These are phyloP conservation scores for Pythium volutum DNA, from an alignment of 352 stramenopile genomes.

Conservation along the genomic window DNA sequence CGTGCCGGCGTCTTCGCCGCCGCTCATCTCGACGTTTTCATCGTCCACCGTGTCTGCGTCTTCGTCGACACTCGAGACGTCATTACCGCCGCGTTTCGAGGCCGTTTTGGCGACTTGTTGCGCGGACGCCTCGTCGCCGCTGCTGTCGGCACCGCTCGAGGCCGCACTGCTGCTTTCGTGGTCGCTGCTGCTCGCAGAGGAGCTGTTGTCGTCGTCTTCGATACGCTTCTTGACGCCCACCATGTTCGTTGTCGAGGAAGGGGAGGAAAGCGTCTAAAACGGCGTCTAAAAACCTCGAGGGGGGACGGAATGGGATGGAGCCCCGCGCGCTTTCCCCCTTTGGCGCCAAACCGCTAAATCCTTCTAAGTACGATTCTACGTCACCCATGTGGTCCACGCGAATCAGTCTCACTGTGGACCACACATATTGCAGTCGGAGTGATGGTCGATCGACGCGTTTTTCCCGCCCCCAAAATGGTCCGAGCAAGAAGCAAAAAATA, in stretches of 20 bases:
- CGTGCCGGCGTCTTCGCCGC: conserved; percentile 27
- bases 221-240: conserved; percentile 20
- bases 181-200: conserved; percentile 16
- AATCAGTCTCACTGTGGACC: background rate
- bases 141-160: conserved; percentile 12
- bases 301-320: background rate
- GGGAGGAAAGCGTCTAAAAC: conserved; percentile 1
- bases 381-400: background rate
- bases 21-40: conserved; percentile 26
- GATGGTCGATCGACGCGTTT: conserved; percentile 16
- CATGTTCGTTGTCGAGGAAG: background rate
- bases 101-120: conserved; percentile 1
- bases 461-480: background rate
- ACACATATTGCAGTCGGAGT: conserved; percentile 1
- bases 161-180: conserved; percentile 12
- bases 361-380: conserved; percentile 16
- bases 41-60: conserved; percentile 24
- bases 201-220: conserved; percentile 26
- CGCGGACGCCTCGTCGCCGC: conserved; percentile 8
- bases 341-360: conserved; percentile 21
- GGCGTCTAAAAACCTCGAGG: conserved; percentile 1
- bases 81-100: background rate
- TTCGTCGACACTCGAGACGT: conserved; percentile 9
- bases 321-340: conserved; percentile 15
- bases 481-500: conserved; percentile 5